phyloP scores from a whole-genome alignment of 805 yeast genomes.

The Starmerella vaccinii region DNA sequence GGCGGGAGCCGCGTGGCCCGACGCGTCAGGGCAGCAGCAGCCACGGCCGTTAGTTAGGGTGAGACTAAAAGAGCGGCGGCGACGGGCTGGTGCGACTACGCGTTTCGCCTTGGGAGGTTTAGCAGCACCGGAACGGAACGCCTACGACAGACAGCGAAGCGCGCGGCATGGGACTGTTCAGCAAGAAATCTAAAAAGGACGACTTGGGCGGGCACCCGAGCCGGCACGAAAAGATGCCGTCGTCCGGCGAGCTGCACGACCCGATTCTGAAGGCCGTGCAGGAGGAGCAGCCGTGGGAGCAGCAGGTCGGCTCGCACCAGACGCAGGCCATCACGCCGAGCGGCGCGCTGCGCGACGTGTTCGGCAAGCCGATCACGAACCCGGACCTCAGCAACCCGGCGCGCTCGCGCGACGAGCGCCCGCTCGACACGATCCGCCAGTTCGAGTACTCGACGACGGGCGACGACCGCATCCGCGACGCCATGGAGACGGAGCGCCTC shows the following conservation, averaged over 20 bases:
- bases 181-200: constrained; percentile 20
- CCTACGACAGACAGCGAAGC: not conserved
- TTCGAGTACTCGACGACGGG: constrained; percentile 94
- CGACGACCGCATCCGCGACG: constrained; percentile 66
- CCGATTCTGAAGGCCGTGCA: constrained; percentile 89
- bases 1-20: not conserved
- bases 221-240: constrained; percentile 26
- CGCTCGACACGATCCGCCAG: constrained; percentile 86
- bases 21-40: not conserved
- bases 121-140: too few relatives aligned
- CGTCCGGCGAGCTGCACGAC: constrained; percentile 51
- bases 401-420: constrained; percentile 87
- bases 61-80: not conserved
- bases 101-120: too few relatives aligned
- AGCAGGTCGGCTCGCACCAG: constrained; percentile 34
- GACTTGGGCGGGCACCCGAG: constrained; percentile 27
- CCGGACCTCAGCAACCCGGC: constrained; percentile 92
- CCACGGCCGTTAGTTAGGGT: not conserved
- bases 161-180: constrained; percentile 25
- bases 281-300: constrained; percentile 93
- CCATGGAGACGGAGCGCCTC: constrained; percentile 61
- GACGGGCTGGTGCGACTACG: too few relatives aligned
- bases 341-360: constrained; percentile 61
- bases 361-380: constrained; percentile 67
- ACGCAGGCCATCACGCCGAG: constrained; percentile 37